Conservation (phyloP, 2,329 filamentous ascomycete species). For the Lachnellula hyalina region DNA sequence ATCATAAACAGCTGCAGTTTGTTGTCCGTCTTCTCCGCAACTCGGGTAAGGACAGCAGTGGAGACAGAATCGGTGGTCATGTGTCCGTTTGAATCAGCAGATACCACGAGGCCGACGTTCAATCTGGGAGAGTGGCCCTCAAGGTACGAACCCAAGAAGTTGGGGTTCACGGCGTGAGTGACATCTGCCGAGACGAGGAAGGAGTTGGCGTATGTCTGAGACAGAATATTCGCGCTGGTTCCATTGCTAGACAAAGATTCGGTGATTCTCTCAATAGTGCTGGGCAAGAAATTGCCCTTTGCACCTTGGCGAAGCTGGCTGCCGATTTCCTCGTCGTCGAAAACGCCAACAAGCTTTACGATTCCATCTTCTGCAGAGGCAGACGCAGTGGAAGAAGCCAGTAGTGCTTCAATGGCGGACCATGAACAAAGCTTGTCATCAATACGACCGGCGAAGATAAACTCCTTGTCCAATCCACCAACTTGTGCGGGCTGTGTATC, state of each 20-base stretch:
- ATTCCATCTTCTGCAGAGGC: constrained; percentile 55
- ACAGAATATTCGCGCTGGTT: constrained; percentile 56
- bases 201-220: constrained; percentile 82
- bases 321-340: constrained; percentile 96
- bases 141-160: constrained; percentile 81
- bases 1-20: constrained; percentile 89
- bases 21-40: constrained; percentile 68
- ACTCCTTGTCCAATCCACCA: constrained; percentile 81
- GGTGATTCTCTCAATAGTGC: constrained; percentile 73
- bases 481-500: constrained; percentile 81
- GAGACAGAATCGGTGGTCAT: constrained; percentile 93
- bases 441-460: constrained; percentile 92
- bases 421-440: constrained; percentile 98
- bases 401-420: constrained; percentile 78
- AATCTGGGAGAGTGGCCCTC: constrained; percentile 80
- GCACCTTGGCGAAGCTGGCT: constrained; percentile 87
- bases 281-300: constrained; percentile 79
- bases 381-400: constrained; percentile 57
- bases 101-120: constrained; percentile 80
- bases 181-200: constrained; percentile 93
- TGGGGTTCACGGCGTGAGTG: constrained; percentile 89
- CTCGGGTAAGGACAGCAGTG: constrained; percentile 70
- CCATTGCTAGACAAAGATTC: constrained; percentile 53
- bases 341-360: constrained; percentile 87
- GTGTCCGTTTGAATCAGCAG: constrained; percentile 82